Evolutionary conservation across 225 moss, liverwort and hornwort species (phyloP), one percentile per base, ranked within the genome.

Genomic region (Climacium dendroides): DNA sequence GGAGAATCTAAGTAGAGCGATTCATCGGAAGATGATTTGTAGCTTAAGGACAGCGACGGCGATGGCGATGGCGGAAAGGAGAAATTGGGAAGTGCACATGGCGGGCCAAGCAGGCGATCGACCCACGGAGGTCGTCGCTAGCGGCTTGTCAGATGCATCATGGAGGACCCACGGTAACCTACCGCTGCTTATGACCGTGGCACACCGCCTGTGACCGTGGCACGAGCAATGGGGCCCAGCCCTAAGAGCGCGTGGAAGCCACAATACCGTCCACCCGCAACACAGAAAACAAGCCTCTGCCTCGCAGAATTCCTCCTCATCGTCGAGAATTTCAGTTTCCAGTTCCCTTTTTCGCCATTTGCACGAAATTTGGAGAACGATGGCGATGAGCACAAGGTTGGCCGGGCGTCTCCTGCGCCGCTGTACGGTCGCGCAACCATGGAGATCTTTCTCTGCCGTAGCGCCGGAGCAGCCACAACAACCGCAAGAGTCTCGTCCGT

Each of bases 301-400:
- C 8, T n/a, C 19, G 20, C n/a, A 4, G 15, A 29, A 72, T 70
- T 71, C 35, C 72, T 52, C 35, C n/a, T 54, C 59, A 10, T 16
- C 45, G 34, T 19, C 18, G 47, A 26, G 4, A 47, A n/a, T 47
- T 53, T 39, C 30, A 29, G 39, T 30, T n/a, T 61, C 29, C 37
- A 11, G 22, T 60, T 43, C 16, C 45, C 17, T 28, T 75, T 64
- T 23, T 5, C 75, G 17, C 15, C 67, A 30, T 41, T 87, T 41
- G 72, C 28, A 47, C 57, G 17, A 4, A 28, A 66, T 32, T 50
- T 50, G 90, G 65, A 52, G n/a, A 59, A 28, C 82, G 69, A 87
- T 90, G 90, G 85, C 92, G 66, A 87, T 87, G 85, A 87, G 84
- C 81, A 66, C 82, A 26, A 87, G 89, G 81, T 53, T 92, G 78